phyloP scores from a whole-genome alignment of 805 yeast genomes.

The Nakazawaea pomicola region DNA sequence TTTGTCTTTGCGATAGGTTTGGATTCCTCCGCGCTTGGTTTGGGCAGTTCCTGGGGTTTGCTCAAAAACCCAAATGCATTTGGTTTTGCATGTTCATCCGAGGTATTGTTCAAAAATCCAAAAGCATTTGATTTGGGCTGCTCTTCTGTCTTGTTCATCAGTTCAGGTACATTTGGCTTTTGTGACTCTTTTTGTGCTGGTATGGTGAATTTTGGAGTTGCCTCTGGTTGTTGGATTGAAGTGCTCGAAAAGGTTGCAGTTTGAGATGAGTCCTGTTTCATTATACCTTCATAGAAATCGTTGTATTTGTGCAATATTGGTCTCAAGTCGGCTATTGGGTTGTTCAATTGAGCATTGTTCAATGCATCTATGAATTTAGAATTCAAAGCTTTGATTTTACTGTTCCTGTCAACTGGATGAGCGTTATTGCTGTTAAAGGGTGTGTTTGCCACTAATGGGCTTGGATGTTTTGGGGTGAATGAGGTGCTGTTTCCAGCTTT shows the following conservation, averaged over 20 bases:
- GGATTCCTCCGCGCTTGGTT: not conserved
- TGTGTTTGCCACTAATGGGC: conserved; percentile 11
- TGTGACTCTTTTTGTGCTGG: not conserved
- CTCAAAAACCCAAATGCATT: conserved; percentile 2
- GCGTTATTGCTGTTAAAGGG: conserved; percentile 2
- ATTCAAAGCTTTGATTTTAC: conserved; percentile 62
- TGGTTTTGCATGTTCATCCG: conserved; percentile 5
- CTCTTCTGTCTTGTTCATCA: conserved; percentile 4
- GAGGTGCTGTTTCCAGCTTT: not conserved
- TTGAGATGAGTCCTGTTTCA: conserved; percentile 9
- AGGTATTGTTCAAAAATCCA: not conserved
- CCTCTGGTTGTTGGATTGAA: no score
- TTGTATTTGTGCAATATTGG: conserved; percentile 55
- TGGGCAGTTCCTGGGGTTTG: not conserved
- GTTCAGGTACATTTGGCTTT: not conserved
- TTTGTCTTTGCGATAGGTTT: not conserved
- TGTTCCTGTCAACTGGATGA: conserved; percentile 29
- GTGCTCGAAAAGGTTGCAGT: not conserved
- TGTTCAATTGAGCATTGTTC: conserved; percentile 31
- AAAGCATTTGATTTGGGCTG: conserved; percentile 6
- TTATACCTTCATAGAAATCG: conserved; percentile 41
- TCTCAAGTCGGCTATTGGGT: conserved; percentile 51
- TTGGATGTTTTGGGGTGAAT: conserved; percentile 11
- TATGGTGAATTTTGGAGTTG: no score
- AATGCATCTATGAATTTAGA: conserved; percentile 50